Base-by-base conservation (phyloP, 225 moss, liverwort and hornwort species). In the Antitrichia curtipendula region DNA sequence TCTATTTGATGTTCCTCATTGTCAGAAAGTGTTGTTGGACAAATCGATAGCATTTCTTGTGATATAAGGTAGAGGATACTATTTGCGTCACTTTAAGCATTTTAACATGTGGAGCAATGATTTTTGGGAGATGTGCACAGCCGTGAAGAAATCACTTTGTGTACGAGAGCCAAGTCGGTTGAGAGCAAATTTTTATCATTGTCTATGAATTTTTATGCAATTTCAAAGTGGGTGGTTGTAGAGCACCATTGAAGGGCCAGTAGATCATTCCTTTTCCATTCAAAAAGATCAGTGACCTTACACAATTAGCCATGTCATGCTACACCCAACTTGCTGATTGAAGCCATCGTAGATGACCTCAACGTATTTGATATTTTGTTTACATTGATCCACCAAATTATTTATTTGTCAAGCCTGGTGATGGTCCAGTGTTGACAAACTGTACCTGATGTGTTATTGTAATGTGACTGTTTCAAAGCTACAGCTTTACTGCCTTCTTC, bases 401-500 rank as follows among this genome's bases (percentile, higher is more conserved):
- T 85, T 77, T 56, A 72, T 24, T 77, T 50, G 45, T 84, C 83
- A 65, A 80, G 13, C 64, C 69, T 78, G 64, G n/a, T 28, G 47
- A 70, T 82, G 77, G 70, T 81, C 81, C 70, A 60, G 65, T 49
- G 34, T 82, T 86, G 47, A 38, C 52, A 63, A 63, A 47, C n/a
- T 69, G 58, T 86, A 53, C 47, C 84, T 89, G 75, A 90, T 78
- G 62, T 68, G n/a, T 52, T 81, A 13, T 66, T 78, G 69, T 71
- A 25, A 50, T 80, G 54, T 63, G 57, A 49, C 41, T 88, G n/a
- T 82, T 84, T 40, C 58, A 70, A 89, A 75, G 20, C 38, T 76
- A 70, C 91, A 88, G 89, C 83, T 75, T 87, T 90, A 31, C 76
- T 91, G 75, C 83, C 80, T 28, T 58, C 86, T 84, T 83, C 77